Evolutionary conservation across 2,329 filamentous ascomycete genomes (phyloP).

Genomic region (Ophiocordyceps camponoti-leonardi): DNA sequence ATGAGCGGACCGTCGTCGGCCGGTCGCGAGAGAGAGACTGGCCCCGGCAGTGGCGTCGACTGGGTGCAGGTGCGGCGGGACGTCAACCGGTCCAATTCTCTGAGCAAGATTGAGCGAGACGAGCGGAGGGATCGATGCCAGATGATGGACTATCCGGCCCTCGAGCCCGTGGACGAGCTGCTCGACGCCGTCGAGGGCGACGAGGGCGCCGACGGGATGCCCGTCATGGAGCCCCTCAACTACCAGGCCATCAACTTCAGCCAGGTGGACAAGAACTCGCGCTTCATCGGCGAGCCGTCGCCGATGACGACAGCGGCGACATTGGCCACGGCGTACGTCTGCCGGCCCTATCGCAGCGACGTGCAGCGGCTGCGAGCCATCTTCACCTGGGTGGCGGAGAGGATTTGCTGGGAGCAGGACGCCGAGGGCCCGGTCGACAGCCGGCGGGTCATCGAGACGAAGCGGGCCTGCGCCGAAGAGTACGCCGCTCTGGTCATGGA

Average conservation of each 20-base stretch:
- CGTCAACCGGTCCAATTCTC: conserved; percentile 84
- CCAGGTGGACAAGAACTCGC: conserved; percentile 88
- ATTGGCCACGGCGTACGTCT: conserved; percentile 81
- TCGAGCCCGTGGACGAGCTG: conserved; percentile 80
- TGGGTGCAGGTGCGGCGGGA: conserved; percentile 98
- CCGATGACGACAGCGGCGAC: conserved; percentile 66
- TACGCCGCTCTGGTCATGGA: conserved; percentile 77
- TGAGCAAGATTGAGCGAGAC: conserved; percentile 72
- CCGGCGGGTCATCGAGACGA: conserved; percentile 65
- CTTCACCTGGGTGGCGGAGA: conserved; percentile 95
- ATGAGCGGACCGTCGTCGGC: conserved; percentile 15
- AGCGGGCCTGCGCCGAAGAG: conserved; percentile 73
- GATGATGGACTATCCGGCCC: conserved; percentile 80
- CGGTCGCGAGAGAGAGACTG: conserved; percentile 49
- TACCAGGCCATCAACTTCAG: conserved; percentile 65
- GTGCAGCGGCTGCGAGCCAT: conserved; percentile 86
- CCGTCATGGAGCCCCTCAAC: conserved; percentile 67
- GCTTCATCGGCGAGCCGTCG: conserved; percentile 73
- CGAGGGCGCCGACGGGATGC: conserved; percentile 69
- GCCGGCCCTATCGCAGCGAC: conserved; percentile 83
- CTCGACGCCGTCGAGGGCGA: conserved; percentile 76
- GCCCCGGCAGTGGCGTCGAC: conserved; percentile 46
- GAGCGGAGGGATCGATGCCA: conserved; percentile 82
- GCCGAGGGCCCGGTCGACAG: conserved; percentile 76
- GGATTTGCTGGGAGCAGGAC: conserved; percentile 89